A percentile compares a stretch with the other conserved stretches of the same genome.
phyloP scores from a whole-genome alignment of 2,329 filamentous ascomycete species.

The Cercospora sojina region DNA sequence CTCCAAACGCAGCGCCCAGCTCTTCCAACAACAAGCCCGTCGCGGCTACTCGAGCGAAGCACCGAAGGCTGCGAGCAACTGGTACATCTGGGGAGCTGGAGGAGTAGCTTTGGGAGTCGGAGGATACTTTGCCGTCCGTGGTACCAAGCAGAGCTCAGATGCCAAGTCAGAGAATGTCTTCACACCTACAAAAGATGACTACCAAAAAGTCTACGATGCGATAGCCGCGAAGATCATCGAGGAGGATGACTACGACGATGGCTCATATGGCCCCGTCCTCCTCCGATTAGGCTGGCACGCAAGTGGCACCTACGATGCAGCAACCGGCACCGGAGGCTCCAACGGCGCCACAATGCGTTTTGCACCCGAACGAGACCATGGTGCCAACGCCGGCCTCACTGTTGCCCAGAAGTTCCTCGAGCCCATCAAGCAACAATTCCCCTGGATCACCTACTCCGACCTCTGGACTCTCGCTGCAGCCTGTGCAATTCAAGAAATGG shows the following conservation, averaged over 20 bases:
- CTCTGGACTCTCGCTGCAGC: constrained; percentile 92
- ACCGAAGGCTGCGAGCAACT: constrained; percentile 36
- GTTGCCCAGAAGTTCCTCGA: constrained; percentile 88
- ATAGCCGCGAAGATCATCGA: constrained; percentile 78
- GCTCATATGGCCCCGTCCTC: constrained; percentile 89
- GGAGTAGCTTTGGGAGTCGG: constrained; percentile 63
- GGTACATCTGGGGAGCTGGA: constrained; percentile 57
- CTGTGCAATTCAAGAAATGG: constrained; percentile 89
- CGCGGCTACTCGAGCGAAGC: constrained; percentile 67
- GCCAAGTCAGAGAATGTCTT: constrained; percentile 51
- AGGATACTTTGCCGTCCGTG: constrained; percentile 65
- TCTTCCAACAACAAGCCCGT: constrained; percentile 71
- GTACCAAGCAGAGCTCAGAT: constrained; percentile 46
- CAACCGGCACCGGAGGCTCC: constrained; percentile 84
- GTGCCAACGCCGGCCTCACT: constrained; percentile 88
- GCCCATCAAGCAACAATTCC: constrained; percentile 84
- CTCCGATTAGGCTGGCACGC: constrained; percentile 92
- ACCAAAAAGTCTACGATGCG: constrained; percentile 91
- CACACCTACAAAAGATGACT: constrained; percentile 77
- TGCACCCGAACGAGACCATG: constrained; percentile 81
- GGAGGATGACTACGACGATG: constrained; percentile 93
- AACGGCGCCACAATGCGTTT: constrained; percentile 98
- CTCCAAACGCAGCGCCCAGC: constrained; percentile 56
- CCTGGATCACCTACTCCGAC: constrained; percentile 95
- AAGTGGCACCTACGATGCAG: constrained; percentile 86